Evolutionary conservation across 1,284 basidiomycete genomes (phyloP).

Genomic region (Coniophora puteana): DNA sequence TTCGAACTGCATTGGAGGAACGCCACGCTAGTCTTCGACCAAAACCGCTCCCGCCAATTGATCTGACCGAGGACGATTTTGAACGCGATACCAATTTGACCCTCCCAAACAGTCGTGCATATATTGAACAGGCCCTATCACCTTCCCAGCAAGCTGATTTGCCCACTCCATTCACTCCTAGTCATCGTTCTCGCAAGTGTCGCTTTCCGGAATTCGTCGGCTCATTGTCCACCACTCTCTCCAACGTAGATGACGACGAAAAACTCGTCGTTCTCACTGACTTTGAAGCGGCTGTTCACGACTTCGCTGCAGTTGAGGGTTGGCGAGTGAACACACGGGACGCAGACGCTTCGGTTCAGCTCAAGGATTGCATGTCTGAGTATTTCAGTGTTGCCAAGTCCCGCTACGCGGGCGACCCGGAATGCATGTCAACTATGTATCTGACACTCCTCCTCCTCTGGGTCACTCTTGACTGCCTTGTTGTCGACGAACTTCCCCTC

Average conservation of each 20-base stretch:
- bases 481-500: constrained; percentile 28
- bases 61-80: too few species aligned
- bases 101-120: constrained; percentile 21
- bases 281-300: constrained; percentile 29
- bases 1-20: constrained; percentile 11
- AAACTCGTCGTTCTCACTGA: constrained; percentile 27
- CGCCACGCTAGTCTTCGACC: too few species aligned
- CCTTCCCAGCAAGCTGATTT: neutral
- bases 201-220: constrained; percentile 19
- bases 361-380: constrained; percentile 21
- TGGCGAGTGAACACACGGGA: constrained; percentile 24
- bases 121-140: constrained; percentile 20
- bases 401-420: constrained; percentile 33
- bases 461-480: constrained; percentile 39
- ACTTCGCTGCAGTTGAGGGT: constrained; percentile 23
- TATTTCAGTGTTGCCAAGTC: constrained; percentile 26
- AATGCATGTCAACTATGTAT: constrained; percentile 39
- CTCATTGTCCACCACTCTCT: constrained; percentile 11
- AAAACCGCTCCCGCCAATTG: too few species aligned
- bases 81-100: constrained; percentile 25
- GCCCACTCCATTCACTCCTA: constrained; percentile 12
- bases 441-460: constrained; percentile 40
- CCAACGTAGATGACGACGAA: constrained; percentile 12
- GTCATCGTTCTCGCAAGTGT: constrained; percentile 10
- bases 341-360: constrained; percentile 11